These are phyloP conservation scores for Roridomyces roridus DNA, from an alignment of 768 basidiomycete genomes.

Conservation along the genomic window DNA sequence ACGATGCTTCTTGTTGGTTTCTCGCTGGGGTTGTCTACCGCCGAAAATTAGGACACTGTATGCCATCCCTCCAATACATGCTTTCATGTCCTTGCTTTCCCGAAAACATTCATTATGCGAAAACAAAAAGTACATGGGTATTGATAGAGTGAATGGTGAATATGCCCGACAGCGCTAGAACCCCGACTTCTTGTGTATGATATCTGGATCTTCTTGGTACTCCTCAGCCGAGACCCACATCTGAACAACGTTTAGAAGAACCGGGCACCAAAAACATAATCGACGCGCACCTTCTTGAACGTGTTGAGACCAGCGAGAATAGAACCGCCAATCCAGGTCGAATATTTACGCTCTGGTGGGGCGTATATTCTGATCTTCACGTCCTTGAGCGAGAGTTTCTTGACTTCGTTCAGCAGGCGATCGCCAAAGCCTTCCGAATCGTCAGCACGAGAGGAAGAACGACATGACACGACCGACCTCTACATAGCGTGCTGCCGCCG, in stretches of 20 bases:
- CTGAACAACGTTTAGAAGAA: conserved; percentile 44
- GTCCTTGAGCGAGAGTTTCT: conserved; percentile 93
- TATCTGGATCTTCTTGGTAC: conserved; percentile 98
- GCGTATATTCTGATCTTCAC: conserved; percentile 99
- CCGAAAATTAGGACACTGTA: conserved; percentile 38
- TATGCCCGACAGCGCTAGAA: conserved; percentile 58
- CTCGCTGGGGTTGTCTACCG: conserved; percentile 23
- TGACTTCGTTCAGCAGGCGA: conserved; percentile 93
- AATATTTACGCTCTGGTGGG: conserved; percentile 98
- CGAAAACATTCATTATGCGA: conserved; percentile 25
- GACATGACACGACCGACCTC: conserved; percentile 59
- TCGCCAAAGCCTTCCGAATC: conserved; percentile 82
- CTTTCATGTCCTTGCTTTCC: conserved; percentile 42
- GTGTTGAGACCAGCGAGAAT: conserved; percentile 95
- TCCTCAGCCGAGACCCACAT: conserved; percentile 99
- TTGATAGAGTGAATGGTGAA: conserved; percentile 32
- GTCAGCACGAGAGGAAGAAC: neutral
- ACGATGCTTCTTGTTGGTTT: conserved; percentile 26
- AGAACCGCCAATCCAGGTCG: conserved; percentile 96
- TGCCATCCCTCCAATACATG: conserved; percentile 42
- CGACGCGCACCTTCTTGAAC: conserved; percentile 89
- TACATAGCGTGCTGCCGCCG: conserved; percentile 94
- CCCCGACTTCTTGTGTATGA: conserved; percentile 95
- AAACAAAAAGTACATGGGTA: conserved; percentile 34
- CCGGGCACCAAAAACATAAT: conserved; percentile 18